These are phyloP conservation scores for Leccinum truebloodii DNA, from an alignment of 768 basidiomycete genomes.

Conservation along the genomic window DNA sequence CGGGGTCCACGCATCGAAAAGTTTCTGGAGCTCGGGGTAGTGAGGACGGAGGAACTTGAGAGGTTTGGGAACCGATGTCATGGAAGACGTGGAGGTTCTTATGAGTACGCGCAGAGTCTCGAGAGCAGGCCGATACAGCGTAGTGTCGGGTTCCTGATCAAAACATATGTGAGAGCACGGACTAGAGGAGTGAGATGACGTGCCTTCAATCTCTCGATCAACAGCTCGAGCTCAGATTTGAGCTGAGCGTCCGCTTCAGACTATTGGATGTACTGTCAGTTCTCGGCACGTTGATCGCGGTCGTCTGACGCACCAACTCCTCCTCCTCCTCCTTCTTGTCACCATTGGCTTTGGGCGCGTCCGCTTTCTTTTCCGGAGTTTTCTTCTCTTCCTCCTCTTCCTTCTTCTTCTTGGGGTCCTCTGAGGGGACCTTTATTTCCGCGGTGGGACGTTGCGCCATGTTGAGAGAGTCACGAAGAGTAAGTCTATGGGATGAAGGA, in stretches of 20 bases:
- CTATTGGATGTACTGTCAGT: constrained; percentile 39
- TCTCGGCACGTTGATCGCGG: constrained; percentile 10
- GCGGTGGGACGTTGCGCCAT: constrained; percentile 65
- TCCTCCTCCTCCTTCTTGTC: constrained; percentile 60
- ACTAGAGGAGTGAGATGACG: constrained; percentile 17
- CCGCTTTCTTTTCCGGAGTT: constrained; percentile 50
- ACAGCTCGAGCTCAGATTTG: constrained; percentile 94
- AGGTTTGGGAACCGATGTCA: constrained; percentile 99
- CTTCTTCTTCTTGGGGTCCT: constrained; percentile 76
- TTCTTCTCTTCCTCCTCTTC: constrained; percentile 44
- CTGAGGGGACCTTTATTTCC: constrained; percentile 62
- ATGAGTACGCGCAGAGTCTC: constrained; percentile 94
- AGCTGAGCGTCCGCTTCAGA: constrained; percentile 95
- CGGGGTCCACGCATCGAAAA: constrained; percentile 79
- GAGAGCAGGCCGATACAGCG: constrained; percentile 84
- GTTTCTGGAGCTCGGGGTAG: constrained; percentile 80
- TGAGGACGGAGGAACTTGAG: constrained; percentile 96
- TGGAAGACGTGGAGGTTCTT: constrained; percentile 94
- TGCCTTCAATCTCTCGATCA: constrained; percentile 91
- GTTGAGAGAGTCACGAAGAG: constrained; percentile 16
- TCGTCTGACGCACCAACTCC: constrained; percentile 64
- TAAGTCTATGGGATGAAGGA: constrained; percentile 16
- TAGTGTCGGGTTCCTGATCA: constrained; percentile 80
- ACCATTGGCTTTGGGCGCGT: constrained; percentile 55
- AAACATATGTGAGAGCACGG: constrained; percentile 18